Evolutionary conservation across 2,329 filamentous ascomycete species (phyloP).

Genomic region (Diaporthe sp.): DNA sequence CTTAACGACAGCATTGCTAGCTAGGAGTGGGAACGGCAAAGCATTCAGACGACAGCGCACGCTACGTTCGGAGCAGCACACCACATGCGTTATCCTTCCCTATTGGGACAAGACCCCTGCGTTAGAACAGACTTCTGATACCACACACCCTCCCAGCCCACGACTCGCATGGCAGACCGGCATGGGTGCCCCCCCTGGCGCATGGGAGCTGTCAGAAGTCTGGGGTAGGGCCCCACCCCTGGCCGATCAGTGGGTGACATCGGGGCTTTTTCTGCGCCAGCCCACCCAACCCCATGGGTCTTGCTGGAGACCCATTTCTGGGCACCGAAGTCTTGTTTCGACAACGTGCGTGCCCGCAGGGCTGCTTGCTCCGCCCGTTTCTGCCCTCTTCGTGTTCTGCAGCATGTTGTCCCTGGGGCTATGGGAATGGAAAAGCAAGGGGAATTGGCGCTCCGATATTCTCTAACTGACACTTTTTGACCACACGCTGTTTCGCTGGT

Average conservation of each 20-base stretch:
- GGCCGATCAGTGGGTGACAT: slow-evolving; percentile 28
- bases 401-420: neutral
- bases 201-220: slow-evolving; percentile 18
- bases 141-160: neutral
- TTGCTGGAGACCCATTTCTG: slow-evolving; percentile 26
- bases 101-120: slow-evolving; percentile 6
- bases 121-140: slow-evolving; percentile 1
- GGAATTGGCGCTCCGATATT: neutral
- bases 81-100: neutral
- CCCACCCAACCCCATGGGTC: slow-evolving; percentile 8
- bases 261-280: neutral
- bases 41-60: neutral
- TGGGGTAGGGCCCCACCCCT: slow-evolving; percentile 6
- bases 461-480: neutral
- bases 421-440: too few relatives aligned
- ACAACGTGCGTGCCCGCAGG: neutral
- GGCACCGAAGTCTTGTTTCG: slow-evolving; percentile 30
- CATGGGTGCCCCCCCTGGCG: neutral
- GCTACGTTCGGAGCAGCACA: neutral
- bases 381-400: neutral
- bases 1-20: neutral
- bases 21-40: neutral
- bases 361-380: neutral
- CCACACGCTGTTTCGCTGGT: neutral
- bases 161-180: slow-evolving; percentile 18